phyloP scores from a whole-genome alignment of 495 filamentous ascomycete species.

The Hypoxylon cercidicola region DNA sequence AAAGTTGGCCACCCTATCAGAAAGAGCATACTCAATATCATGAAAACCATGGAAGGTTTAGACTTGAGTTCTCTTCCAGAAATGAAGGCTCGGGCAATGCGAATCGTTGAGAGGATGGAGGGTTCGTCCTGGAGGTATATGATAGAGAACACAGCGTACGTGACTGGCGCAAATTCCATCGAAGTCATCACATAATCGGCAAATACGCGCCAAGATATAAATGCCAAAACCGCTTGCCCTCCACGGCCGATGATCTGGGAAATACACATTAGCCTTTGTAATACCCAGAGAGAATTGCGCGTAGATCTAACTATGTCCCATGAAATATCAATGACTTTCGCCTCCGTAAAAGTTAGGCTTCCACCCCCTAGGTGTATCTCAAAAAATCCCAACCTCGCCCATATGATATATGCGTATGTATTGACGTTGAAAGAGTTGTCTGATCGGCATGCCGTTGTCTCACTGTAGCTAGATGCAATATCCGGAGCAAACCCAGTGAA shows the following conservation, averaged over 20 bases:
- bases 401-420: constrained; percentile 7
- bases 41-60: constrained; percentile 16
- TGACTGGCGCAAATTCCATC: constrained; percentile 38
- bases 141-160: constrained; percentile 30
- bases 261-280: not conserved
- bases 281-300: not conserved
- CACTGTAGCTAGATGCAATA: too few species aligned
- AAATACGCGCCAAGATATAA: constrained; percentile 40
- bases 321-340: constrained; percentile 43
- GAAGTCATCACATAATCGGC: constrained; percentile 29
- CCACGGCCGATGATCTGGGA: constrained; percentile 32
- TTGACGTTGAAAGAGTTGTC: constrained; percentile 12
- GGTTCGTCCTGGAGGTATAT: constrained; percentile 28
- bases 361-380: constrained; percentile 39
- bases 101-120: constrained; percentile 11
- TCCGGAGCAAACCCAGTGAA: too few species aligned
- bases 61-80: constrained; percentile 12
- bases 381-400: constrained; percentile 31
- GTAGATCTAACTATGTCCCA: constrained; percentile 43
- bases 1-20: constrained; percentile 45
- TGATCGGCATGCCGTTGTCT: constrained; percentile 5
- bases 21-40: constrained; percentile 35
- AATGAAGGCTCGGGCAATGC: constrained; percentile 9
- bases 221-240: constrained; percentile 36
- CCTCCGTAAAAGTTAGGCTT: constrained; percentile 35